phyloP scores from a whole-genome alignment of 768 basidiomycete species.

The Trichaptum fuscoviolaceum region DNA sequence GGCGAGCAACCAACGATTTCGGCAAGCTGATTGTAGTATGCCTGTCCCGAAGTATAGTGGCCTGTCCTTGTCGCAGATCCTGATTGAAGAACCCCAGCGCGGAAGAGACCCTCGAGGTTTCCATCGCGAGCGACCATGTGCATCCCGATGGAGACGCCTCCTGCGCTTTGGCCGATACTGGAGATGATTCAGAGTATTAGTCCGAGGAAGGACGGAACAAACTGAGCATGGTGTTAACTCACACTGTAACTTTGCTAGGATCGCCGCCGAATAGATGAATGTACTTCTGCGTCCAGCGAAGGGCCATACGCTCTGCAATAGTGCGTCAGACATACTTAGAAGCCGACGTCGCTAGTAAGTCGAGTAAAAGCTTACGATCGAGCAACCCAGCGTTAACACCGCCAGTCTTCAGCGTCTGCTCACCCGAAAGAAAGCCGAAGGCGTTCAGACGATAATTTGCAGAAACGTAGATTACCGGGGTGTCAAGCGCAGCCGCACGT shows the following conservation, averaged over 20 bases:
- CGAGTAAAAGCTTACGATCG: conserved; percentile 40
- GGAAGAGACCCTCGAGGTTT: conserved; percentile 17
- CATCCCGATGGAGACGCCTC: conserved; percentile 14
- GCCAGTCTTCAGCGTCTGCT: conserved; percentile 46
- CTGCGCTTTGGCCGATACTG: conserved; percentile 22
- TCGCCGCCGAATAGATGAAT: conserved; percentile 63
- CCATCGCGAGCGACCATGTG: conserved; percentile 20
- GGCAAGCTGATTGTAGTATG: conserved; percentile 14
- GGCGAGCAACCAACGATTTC: conserved; percentile 6
- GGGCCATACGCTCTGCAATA: conserved; percentile 44
- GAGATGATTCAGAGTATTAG: not conserved
- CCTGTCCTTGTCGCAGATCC: conserved; percentile 9
- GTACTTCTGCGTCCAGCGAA: conserved; percentile 65
- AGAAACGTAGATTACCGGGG: conserved; percentile 47
- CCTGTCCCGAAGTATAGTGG: conserved; percentile 11
- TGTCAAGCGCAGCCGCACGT: conserved; percentile 33
- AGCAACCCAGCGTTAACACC: conserved; percentile 60
- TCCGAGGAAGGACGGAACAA: no score
- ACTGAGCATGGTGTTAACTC: conserved; percentile 5
- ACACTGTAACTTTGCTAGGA: conserved; percentile 55
- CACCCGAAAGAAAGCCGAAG: conserved; percentile 47
- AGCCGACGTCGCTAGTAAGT: no score
- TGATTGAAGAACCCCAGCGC: conserved; percentile 17
- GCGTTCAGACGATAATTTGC: conserved; percentile 45
- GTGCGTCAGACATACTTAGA: not conserved